Percentiles rank a stretch among this genome's conserved stretches.
These are phyloP conservation scores for Penicillium sp. DNA, from an alignment of 2,329 filamentous ascomycete species.

Conservation along the genomic window DNA sequence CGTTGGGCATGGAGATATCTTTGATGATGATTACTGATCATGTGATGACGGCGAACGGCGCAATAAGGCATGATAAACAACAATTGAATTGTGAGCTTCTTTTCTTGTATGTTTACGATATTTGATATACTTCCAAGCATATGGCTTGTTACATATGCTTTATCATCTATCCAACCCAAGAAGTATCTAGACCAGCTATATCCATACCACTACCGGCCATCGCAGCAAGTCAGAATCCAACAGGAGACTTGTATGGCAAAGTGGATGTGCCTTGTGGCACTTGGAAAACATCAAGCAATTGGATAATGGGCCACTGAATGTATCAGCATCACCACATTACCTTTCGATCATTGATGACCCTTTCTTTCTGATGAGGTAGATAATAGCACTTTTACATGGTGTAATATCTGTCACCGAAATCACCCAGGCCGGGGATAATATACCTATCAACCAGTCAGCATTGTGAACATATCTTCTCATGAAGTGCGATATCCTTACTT, in stretches of 20 bases:
- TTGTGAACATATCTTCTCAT: background rate
- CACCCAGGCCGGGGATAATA: conserved; percentile 88
- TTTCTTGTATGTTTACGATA: conserved; percentile 12
- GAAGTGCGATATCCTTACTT: conserved; percentile 65
- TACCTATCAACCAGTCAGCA: conserved; percentile 60
- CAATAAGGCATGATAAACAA: conserved; percentile 17
- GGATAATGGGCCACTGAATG: background rate
- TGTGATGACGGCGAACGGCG: conserved; percentile 23
- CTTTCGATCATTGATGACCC: background rate
- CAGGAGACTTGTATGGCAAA: conserved; percentile 1
- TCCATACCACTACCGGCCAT: background rate
- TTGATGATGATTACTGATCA: conserved; percentile 36
- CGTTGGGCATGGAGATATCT: conserved; percentile 19
- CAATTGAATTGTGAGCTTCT: conserved; percentile 13
- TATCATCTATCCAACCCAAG: conserved; percentile 3
- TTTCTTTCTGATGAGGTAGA: conserved; percentile 3
- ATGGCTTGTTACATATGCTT: background rate
- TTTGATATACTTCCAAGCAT: background rate
- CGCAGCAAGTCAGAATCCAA: background rate
- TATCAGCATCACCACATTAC: conserved; percentile 2
- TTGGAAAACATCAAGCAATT: background rate
- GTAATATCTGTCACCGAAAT: conserved; percentile 95
- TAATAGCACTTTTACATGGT: conserved; percentile 61
- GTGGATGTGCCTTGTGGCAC: conserved; percentile 1
- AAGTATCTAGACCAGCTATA: conserved; percentile 3